Evolutionary conservation across 257 asterid species (phyloP), one percentile per base, ranked within the genome.

Genomic region (Salvia miltiorrhiza): DNA sequence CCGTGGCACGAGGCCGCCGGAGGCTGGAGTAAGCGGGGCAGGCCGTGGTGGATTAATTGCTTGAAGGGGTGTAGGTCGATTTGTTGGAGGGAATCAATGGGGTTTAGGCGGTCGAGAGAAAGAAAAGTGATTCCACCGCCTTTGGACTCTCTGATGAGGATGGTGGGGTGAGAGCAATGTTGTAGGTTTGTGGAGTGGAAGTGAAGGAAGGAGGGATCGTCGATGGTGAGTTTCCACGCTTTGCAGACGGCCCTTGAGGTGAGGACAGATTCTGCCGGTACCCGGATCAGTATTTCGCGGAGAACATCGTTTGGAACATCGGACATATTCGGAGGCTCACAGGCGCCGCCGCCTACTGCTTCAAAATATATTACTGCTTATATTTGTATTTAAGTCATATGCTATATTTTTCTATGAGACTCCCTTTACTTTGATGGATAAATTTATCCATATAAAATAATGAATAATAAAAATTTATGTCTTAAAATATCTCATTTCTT

Each of bases 191-290:
- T 17, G 76, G 56, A 5, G 64, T 63, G 71, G 47, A 21, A 9
- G 26, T 39, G 63, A 39, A 7, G n/a, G 55, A 72, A 72, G 23
- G 55, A 39, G 28, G 70, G 70, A 13, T 50, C 54, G 33, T 72
- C 76, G 55, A 70, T 70, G 19, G 37, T 12, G 41, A 11, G 20
- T 44, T 44, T 20, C 70, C 71, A 72, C 24, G 39, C 37, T 56
- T 48, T 71, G 35, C 53, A 71, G 44, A 71, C 76, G 13, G 21
- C 6, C 24, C 63, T 59, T 20, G 61, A 49, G 63, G 63, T 54
- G 9, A 71, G 5, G 26, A 71, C 56, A 39, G 45, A 35, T 9
- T 60, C 63, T 4, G 69, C 62, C 32, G 76, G 76, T 21, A 71
- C 1, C 0, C 30, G 54, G 44, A 9, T 12, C 56, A 61, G 63